Evolutionary conservation across 1,284 basidiomycete species (phyloP).

Genomic region (Puccinia novopanici): DNA sequence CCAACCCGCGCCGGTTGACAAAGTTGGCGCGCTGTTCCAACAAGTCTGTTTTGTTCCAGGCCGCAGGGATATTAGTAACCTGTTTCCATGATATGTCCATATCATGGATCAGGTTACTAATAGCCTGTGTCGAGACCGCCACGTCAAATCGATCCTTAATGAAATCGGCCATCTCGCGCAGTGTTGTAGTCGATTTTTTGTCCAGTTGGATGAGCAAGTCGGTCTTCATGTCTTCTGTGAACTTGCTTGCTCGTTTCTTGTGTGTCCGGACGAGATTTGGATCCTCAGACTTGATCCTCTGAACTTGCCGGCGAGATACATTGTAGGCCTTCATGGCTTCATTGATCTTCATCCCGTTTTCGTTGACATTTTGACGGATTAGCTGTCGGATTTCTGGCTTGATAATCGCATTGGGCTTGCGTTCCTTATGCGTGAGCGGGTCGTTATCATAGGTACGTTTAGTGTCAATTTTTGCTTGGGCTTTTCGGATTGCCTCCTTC

Average conservation of each 20-base stretch:
- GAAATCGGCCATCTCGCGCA: not conserved
- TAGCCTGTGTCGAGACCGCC: not conserved
- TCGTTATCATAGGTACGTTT: not conserved
- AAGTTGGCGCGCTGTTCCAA: no score
- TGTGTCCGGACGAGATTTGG: not conserved
- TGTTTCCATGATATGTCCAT: no score
- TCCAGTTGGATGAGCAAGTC: not conserved
- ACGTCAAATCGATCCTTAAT: not conserved
- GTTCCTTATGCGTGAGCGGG: not conserved
- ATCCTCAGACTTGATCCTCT: not conserved
- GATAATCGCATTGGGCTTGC: not conserved
- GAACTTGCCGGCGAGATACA: not conserved
- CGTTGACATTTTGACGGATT: not conserved
- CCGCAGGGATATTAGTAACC: no score
- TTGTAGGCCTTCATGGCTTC: not conserved
- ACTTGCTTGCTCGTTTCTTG: constrained; percentile 8
- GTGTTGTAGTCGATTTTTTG: not conserved
- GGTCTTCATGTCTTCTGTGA: constrained; percentile 6
- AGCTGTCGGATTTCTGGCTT: not conserved
- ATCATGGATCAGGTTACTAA: constrained; percentile 19
- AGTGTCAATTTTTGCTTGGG: not conserved
- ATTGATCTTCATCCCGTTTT: not conserved
- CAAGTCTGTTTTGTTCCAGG: no score
- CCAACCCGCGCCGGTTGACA: no score
- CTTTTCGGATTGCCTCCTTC: no score